Evolutionary conservation across 306 rosid species (phyloP), one percentile per base, ranked within the genome.

Genomic region (Morella rubra): DNA sequence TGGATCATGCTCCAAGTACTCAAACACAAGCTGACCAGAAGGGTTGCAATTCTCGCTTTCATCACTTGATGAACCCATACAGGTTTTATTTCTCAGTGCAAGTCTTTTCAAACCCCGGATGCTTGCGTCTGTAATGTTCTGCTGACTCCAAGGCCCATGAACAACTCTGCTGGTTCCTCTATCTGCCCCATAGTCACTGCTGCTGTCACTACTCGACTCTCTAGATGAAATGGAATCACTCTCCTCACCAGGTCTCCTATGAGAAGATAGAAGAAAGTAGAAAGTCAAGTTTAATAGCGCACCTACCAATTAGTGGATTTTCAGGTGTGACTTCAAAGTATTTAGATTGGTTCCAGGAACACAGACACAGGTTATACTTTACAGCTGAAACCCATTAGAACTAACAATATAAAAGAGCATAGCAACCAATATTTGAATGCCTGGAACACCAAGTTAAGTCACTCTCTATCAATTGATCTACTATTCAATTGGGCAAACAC

Each of bases 221-320:
- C 91, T 86, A 13, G 96, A 82, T 72, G 98, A 91, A 77, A 85
- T 96, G 51, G 91, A 90, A 79, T 93, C 98, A 78, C 97, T 90
- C 81, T 86, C 91, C 77, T 85, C 89, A 84, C 88, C 84, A 74
- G 80, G 86, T 79, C 83, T 89, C 90, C 97, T 86, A 86, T 64
- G 83, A 81, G 74, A 76, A 71, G 46, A 80, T 76, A 69, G 55
- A 81, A 66, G 27, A 56, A 51, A 72, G 71, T 71, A 72, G 1
- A 41, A 58, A 40, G 37, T 22, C 51, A 40, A 19, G 47, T 70
- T 52, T 50, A 24, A 67, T 5, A 84, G 4, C 32, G 75, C 50
- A 65, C 11, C 7, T 12, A 41, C 4, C 45, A 62, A 66, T 18
- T 6, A 66, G 42, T 18, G n/a, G 49, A 42, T 66, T 49, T 18